A percentile compares a stretch with the other conserved stretches of the same genome.
These are phyloP conservation scores for Escovopsis sp. DNA, from an alignment of 2,329 filamentous ascomycete genomes.

Conservation along the genomic window DNA sequence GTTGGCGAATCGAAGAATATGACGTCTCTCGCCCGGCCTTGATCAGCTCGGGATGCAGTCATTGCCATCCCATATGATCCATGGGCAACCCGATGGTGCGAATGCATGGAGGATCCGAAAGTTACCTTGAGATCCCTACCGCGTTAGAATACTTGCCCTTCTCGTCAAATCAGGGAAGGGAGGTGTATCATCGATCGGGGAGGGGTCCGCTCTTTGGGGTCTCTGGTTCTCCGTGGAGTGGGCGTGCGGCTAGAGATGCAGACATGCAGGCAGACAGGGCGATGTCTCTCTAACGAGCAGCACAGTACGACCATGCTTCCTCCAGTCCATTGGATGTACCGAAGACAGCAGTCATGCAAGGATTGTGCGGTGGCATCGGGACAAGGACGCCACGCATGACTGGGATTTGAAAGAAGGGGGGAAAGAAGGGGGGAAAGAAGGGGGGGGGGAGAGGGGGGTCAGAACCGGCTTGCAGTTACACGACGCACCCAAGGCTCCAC, in stretches of 20 bases:
- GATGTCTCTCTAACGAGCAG: conserved; percentile 6
- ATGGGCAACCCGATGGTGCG: too few relatives aligned
- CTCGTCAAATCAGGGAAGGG: conserved; percentile 2
- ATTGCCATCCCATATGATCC: too few relatives aligned
- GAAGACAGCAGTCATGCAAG: conserved; percentile 7
- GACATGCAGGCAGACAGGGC: conserved; percentile 6
- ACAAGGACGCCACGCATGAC: conserved; percentile 12
- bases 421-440: too few relatives aligned
- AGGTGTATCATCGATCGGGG: conserved; percentile 7
- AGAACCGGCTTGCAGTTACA: conserved; percentile 9
- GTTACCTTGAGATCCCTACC: too few relatives aligned
- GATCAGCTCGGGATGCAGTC: too few relatives aligned
- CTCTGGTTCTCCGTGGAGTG: conserved; percentile 8
- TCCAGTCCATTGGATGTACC: conserved; percentile 8
- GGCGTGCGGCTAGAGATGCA: too few relatives aligned
- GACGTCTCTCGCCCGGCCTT: too few relatives aligned
- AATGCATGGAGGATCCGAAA: too few relatives aligned
- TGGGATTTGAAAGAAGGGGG: too few relatives aligned
- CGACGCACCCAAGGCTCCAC: conserved; percentile 5
- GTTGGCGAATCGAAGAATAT: too few relatives aligned
- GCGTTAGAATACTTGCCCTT: background rate
- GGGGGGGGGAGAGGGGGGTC: conserved; percentile 6
- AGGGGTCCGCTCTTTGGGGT: conserved; percentile 1
- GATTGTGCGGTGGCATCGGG: conserved; percentile 9
- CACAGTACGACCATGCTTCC: conserved; percentile 11